Evolutionary conservation across 306 rosid genomes (phyloP).

Genomic region (Astragalus membranaceus): DNA sequence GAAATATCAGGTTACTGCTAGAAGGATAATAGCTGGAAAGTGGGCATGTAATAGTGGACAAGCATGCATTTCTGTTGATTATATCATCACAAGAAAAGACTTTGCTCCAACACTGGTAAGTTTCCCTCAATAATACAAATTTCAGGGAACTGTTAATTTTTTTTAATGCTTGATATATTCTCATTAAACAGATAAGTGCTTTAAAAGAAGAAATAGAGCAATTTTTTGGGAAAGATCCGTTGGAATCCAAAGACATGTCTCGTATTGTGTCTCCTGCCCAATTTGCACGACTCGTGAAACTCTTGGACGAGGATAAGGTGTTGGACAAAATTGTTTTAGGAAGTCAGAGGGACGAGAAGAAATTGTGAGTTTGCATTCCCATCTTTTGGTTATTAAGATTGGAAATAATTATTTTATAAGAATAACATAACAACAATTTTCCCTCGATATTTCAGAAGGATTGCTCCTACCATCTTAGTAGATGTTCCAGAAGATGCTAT

Average conservation of each 20-base stretch:
- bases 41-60: conserved; percentile 85
- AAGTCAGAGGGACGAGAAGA: conserved; percentile 61
- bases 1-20: conserved; percentile 49
- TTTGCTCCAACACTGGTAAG: conserved; percentile 73
- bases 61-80: conserved; percentile 75
- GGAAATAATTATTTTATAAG: background rate
- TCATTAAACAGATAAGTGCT: conserved; percentile 44
- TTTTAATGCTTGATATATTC: background rate
- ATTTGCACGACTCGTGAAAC: conserved; percentile 48
- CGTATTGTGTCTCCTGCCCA: conserved; percentile 61
- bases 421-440: background rate
- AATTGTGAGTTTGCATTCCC: conserved; percentile 43
- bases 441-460: conserved; percentile 43
- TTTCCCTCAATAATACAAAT: background rate
- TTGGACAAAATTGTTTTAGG: conserved; percentile 66
- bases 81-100: conserved; percentile 64
- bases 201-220: conserved; percentile 43
- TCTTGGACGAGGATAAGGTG: conserved; percentile 59
- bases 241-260: conserved; percentile 57
- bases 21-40: conserved; percentile 73
- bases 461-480: conserved; percentile 70
- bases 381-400: conserved; percentile 9
- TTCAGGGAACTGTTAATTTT: background rate
- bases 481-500: conserved; percentile 60
- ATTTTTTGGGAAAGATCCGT: conserved; percentile 52